Conservation (phyloP, 2,329 filamentous ascomycete species). For the Lecanicillium sp. region DNA sequence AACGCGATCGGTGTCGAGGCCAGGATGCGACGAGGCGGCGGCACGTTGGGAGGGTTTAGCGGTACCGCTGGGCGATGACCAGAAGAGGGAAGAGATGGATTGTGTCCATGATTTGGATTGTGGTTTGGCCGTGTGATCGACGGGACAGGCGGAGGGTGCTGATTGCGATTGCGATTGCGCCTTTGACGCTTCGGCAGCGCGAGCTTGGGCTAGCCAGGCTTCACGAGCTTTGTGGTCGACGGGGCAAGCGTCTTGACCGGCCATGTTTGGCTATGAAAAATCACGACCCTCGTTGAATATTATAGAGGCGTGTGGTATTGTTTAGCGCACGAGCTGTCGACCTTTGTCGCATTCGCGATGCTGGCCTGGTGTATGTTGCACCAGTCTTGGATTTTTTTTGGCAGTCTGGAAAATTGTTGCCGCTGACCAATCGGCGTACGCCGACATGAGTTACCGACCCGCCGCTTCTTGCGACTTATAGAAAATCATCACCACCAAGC, state of each 20-base stretch:
- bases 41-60: conserved; percentile 4
- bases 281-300: too few relatives aligned
- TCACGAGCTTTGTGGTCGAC: conserved; percentile 86
- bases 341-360: too few relatives aligned
- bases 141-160: conserved; percentile 19
- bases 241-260: conserved; percentile 52
- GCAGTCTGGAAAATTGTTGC: too few relatives aligned
- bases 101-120: conserved; percentile 33
- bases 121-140: conserved; percentile 21
- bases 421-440: too few relatives aligned
- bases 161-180: conserved; percentile 13
- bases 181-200: conserved; percentile 35
- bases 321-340: too few relatives aligned
- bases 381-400: too few relatives aligned
- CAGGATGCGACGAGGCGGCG: conserved; percentile 9
- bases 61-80: conserved; percentile 24
- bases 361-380: too few relatives aligned
- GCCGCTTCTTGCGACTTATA: too few relatives aligned
- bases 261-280: conserved; percentile 6
- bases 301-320: too few relatives aligned
- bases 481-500: too few relatives aligned
- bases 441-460: too few relatives aligned
- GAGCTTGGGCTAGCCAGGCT: conserved; percentile 71
- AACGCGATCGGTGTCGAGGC: conserved; percentile 59
- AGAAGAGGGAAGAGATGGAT: conserved; percentile 32